Percentiles rank a stretch among this genome's conserved stretches.
Conservation (phyloP, 2,329 filamentous ascomycete genomes). For the Xylariaceae sp. region DNA sequence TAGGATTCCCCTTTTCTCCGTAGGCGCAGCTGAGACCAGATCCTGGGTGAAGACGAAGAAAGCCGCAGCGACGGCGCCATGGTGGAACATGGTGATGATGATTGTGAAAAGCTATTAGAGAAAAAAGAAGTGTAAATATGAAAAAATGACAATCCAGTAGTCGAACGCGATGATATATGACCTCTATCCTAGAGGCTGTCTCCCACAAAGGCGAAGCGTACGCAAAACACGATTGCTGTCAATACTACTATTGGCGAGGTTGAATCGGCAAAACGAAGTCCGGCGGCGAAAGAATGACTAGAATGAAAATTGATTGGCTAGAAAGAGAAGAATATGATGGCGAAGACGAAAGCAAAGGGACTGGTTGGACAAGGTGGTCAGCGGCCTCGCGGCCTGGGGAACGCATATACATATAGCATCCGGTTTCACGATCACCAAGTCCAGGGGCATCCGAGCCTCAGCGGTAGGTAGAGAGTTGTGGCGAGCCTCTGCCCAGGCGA, state of each 20-base stretch:
- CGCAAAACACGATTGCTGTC: neutral
- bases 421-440: conserved; percentile 23
- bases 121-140: neutral
- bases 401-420: conserved; percentile 18
- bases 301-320: conserved; percentile 17
- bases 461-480: neutral
- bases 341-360: conserved; percentile 6
- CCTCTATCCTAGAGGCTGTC: conserved; percentile 4
- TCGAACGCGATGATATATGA: conserved; percentile 4
- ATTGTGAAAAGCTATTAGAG: neutral
- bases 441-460: conserved; percentile 15
- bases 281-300: conserved; percentile 21
- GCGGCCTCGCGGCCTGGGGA: conserved; percentile 15
- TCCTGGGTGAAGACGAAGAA: conserved; percentile 39
- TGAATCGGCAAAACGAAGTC: conserved; percentile 9
- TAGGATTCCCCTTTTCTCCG: conserved; percentile 35
- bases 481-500: too few relatives aligned
- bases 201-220: conserved; percentile 6
- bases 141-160: conserved; percentile 7
- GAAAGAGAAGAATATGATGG: conserved; percentile 6
- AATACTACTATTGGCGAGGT: neutral
- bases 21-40: conserved; percentile 41
- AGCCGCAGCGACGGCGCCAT: conserved; percentile 44
- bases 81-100: conserved; percentile 45
- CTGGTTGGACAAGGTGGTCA: conserved; percentile 3